Evolutionary conservation across 345 rosid genomes (phyloP).

Genomic region (Euphorbia peplus): DNA sequence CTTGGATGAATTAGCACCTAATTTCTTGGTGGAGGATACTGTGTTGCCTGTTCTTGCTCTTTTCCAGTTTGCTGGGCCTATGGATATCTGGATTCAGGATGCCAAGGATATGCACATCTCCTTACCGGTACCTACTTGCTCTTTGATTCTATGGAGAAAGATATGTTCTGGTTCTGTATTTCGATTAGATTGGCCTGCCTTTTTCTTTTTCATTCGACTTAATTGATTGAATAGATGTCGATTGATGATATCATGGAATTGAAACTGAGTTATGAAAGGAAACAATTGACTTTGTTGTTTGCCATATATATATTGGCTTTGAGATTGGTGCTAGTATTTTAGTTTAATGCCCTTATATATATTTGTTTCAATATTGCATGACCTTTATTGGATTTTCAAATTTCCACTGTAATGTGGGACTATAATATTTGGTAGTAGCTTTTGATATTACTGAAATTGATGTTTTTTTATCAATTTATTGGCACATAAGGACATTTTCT

Average conservation of each 20-base stretch:
- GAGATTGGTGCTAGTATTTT: background rate
- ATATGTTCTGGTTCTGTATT: too few species aligned
- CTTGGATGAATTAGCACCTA: too few species aligned
- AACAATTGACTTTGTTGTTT: background rate
- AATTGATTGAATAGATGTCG: background rate
- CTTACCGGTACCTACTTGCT: constrained; percentile 48
- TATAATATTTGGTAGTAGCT: background rate
- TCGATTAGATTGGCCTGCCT: background rate
- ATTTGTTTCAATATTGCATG: background rate
- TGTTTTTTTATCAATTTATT: background rate
- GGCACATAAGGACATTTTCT: background rate
- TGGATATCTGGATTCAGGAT: constrained; percentile 96
- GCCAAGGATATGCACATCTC: constrained; percentile 82
- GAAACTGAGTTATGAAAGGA: background rate
- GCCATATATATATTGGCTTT: background rate
- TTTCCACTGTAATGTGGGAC: background rate
- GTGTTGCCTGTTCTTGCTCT: constrained; percentile 73
- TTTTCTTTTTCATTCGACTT: too few species aligned
- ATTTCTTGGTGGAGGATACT: constrained; percentile 27
- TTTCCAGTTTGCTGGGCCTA: constrained; percentile 92
- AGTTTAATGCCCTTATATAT: too few species aligned
- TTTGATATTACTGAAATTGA: background rate
- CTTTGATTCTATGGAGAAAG: too few species aligned
- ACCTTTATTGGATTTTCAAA: too few species aligned
- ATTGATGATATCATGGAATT: background rate